Evolutionary conservation across 176 grass and related monocot species (phyloP).

Genomic region (Cocos nucifera): DNA sequence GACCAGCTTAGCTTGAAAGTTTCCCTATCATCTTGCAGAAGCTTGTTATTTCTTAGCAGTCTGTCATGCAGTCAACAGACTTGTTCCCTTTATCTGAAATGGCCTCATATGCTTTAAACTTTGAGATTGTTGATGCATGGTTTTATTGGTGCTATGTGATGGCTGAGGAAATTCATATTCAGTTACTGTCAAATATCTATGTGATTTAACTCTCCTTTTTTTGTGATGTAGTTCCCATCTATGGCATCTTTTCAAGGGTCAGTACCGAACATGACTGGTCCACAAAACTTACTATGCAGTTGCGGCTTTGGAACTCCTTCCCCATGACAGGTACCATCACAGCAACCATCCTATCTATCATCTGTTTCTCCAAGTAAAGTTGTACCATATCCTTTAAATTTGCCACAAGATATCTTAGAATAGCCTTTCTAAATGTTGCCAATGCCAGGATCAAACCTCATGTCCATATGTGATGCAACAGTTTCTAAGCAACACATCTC

Average conservation of each 20-base stretch:
- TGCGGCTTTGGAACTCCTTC: constrained; percentile 47
- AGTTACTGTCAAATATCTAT: constrained; percentile 4
- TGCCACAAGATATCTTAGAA: neutral
- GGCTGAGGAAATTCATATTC: neutral
- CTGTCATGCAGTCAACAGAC: too few species aligned
- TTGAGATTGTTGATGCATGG: too few species aligned
- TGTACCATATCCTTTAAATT: constrained; percentile 20
- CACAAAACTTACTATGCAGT: constrained; percentile 32
- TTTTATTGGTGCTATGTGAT: constrained; percentile 2
- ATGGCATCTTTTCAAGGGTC: constrained; percentile 31
- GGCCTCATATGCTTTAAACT: too few species aligned
- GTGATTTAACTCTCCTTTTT: constrained; percentile 25
- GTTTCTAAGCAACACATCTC: constrained; percentile 36
- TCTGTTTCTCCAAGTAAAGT: constrained; percentile 52
- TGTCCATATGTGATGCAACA: constrained; percentile 74
- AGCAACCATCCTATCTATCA: constrained; percentile 40
- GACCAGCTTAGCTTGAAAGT: too few species aligned
- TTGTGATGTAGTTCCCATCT: constrained; percentile 29
- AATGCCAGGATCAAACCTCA: constrained; percentile 28
- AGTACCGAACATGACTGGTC: constrained; percentile 27
- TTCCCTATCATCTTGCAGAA: too few species aligned
- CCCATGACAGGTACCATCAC: constrained; percentile 26
- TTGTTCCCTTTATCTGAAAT: too few species aligned
- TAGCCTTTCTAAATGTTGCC: neutral
- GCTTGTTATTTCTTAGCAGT: too few species aligned